Base-by-base conservation (phyloP, 352 stramenopile genomes). In the Phytophthora fragariaefolia region DNA sequence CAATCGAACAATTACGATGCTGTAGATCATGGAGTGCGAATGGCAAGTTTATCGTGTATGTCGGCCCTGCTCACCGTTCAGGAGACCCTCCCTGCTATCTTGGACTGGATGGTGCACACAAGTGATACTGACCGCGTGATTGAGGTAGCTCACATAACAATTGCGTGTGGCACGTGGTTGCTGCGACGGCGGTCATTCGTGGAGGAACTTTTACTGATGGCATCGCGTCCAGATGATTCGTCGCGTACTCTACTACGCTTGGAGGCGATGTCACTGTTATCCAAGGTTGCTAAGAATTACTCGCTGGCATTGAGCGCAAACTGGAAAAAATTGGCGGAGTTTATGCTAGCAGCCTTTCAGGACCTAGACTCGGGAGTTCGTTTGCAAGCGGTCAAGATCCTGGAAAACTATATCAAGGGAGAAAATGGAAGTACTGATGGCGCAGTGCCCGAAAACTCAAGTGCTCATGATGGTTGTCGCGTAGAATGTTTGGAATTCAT, bases 381-480 rank as follows among this genome's bases (percentile, higher is more conserved):
- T 0, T 73, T 96, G 0, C 88, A 96, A 81, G 88, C 88, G 1
- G 82, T 96, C 4, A 96, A 96, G 55, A 93, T 96, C 45, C 40
- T 96, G 55, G 88, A 96, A 56, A 94, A 95, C 54, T 95, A 96
- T 59, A 91, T 96, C 62, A 92, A 95, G 51, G 87, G 86, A 22
- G 77, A 84, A 36, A 76, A 77, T 34, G 60, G 62, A 3, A 70
- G 49, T 6, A 13, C 54, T 15, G 57, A 69, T n/a, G 23, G 40
- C 28, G 23, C 52, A 24, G 40, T 47, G 9, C 6, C 17, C n/a
- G 59, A 15, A 24, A 40, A 4, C 23, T 20, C 23, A 22, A 51
- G 3, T 6, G n/a, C 43, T 34, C 40, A 38, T 15, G 27, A 66
- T 46, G 13, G 48, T 9, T 69, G 58, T 48, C 85, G 82, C 43